Evolutionary conservation across 108 stramenopile genomes (phyloP), one percentile per base, ranked within the genome.

Genomic region (Discostella pseudostelligera): DNA sequence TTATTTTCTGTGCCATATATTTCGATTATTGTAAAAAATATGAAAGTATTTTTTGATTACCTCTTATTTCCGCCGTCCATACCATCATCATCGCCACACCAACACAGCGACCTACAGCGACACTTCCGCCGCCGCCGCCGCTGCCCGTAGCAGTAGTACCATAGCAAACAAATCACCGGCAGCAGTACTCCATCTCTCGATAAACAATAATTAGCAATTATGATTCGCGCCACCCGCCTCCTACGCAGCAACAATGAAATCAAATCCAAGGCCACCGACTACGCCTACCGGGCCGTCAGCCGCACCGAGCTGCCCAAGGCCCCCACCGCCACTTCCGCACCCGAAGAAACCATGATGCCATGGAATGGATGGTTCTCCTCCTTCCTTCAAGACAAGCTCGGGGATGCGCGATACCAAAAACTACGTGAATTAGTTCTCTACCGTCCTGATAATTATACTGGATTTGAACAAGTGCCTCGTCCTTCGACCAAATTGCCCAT

Each of bases 341-440:
- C 87, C 16, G 84, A 82, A 49, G 70, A 73, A 32, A 78, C 87
- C 65, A 81, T 88, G 87, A 87, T 90, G 87, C 93, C 93, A 14
- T 94, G 93, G 93, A 81, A 76, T 54, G 90, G 90, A 35, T 94
- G 90, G 90, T 61, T 91, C 68, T 65, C 78, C 29, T 81, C 81
- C 45, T 67, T 83, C 50, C 64, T 91, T 36, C 55, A 69, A 35
- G 83, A 86, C 40, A 87, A 82, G 42, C 58, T 94, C 60, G 83
- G 83, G 4, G 69, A 76, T 22, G 77, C 82, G 12, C 72, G 60
- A 9, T 88, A 77, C 70, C 59, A 81, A 36, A 65, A 73, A 13
- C 45, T 85, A 11, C 70, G 81, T 5, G 44, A 84, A 36, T 51
- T 68, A 20, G 56, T 88, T 13, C 74, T 81, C n/a, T 94, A 87